Evolutionary conservation across 192 early-diverging fungal species (phyloP).

Genomic region (Anaeromyces robustus): DNA sequence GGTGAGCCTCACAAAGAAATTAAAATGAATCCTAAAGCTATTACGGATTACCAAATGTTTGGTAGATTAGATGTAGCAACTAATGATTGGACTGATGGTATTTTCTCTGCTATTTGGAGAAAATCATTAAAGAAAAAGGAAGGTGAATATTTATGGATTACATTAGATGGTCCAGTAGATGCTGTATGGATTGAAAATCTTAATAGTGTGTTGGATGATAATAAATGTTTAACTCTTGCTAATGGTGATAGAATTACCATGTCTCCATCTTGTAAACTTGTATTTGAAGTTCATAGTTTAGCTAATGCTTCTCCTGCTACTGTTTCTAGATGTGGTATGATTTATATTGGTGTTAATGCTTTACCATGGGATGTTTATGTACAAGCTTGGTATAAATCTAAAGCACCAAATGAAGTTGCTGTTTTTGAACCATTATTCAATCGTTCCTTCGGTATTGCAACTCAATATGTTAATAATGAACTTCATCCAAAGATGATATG

Average conservation of each 20-base stretch:
- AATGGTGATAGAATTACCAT: slow-evolving; percentile 50
- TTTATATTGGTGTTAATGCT: slow-evolving; percentile 48
- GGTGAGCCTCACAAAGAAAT: slow-evolving; percentile 50
- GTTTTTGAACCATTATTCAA: slow-evolving; percentile 39
- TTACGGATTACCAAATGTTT: slow-evolving; percentile 54
- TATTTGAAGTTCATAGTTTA: slow-evolving; percentile 44
- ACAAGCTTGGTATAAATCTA: slow-evolving; percentile 44
- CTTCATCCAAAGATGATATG: slow-evolving; percentile 44
- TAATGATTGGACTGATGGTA: slow-evolving; percentile 54
- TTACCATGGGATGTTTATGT: slow-evolving; percentile 47
- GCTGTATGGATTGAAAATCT: slow-evolving; percentile 50
- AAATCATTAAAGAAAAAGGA: slow-evolving; percentile 40
- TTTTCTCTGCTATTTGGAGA: slow-evolving; percentile 47
- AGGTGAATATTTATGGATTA: slow-evolving; percentile 41
- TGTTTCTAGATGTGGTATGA: slow-evolving; percentile 50
- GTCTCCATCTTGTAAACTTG: slow-evolving; percentile 41
- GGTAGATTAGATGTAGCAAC: slow-evolving; percentile 45
- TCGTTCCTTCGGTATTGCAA: slow-evolving; percentile 20
- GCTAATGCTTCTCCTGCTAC: slow-evolving; percentile 43
- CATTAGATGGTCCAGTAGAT: slow-evolving; percentile 48
- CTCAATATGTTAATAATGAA: slow-evolving; percentile 23
- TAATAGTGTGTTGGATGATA: slow-evolving; percentile 40
- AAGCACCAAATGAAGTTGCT: slow-evolving; percentile 25
- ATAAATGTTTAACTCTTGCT: slow-evolving; percentile 48
- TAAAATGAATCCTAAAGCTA: slow-evolving; percentile 50